These are phyloP conservation scores for Auricularia auricula-judae DNA, from an alignment of 768 basidiomycete species.

Conservation along the genomic window DNA sequence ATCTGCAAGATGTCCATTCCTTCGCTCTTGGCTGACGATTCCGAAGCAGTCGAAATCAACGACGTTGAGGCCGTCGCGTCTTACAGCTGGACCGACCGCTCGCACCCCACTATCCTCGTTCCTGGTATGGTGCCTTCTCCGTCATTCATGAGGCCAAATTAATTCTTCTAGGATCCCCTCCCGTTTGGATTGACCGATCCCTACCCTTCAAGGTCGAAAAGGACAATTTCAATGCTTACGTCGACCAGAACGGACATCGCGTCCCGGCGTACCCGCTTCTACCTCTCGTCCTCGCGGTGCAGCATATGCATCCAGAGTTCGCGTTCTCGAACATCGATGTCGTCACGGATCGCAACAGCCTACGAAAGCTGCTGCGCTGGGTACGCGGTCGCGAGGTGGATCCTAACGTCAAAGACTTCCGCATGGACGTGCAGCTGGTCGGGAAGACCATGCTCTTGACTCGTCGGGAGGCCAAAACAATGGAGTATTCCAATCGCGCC, in stretches of 20 bases:
- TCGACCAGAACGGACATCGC: constrained; percentile 49
- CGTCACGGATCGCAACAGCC: constrained; percentile 54
- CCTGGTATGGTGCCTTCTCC: constrained; percentile 15
- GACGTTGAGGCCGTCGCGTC: constrained; percentile 25
- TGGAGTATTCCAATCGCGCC: constrained; percentile 17
- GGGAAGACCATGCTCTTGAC: constrained; percentile 55
- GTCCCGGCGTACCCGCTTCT: constrained; percentile 29
- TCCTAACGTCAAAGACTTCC: constrained; percentile 34
- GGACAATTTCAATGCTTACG: constrained; percentile 36
- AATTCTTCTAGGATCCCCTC: constrained; percentile 40
- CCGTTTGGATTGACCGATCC: constrained; percentile 38
- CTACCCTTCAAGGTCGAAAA: constrained; percentile 42
- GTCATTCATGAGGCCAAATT: constrained; percentile 1
- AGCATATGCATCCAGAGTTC: constrained; percentile 23
- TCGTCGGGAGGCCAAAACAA: constrained; percentile 38
- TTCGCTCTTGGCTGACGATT: neutral
- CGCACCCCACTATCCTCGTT: constrained; percentile 33
- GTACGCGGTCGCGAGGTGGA: constrained; percentile 13
- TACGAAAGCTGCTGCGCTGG: constrained; percentile 56
- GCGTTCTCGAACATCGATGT: constrained; percentile 30
- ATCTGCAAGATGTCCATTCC: neutral
- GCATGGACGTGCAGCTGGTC: constrained; percentile 58
- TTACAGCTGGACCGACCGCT: constrained; percentile 40
- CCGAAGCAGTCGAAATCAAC: neutral
- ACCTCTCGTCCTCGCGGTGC: constrained; percentile 51